These are phyloP conservation scores for Phytophthora ramorum DNA, from an alignment of 352 stramenopile genomes.

Conservation along the genomic window DNA sequence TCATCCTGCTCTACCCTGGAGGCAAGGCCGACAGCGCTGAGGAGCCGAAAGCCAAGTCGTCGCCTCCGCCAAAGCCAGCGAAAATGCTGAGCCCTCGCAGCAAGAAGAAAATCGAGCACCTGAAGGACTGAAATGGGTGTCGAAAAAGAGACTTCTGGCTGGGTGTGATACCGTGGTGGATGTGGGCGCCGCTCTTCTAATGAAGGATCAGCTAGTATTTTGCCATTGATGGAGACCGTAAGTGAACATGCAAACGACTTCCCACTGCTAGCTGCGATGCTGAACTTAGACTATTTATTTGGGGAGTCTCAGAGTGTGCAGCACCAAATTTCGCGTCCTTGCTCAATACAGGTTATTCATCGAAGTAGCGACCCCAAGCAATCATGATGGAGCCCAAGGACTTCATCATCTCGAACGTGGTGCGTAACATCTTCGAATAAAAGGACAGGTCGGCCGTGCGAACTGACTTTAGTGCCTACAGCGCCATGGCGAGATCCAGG, in stretches of 20 bases:
- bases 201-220: constrained; percentile 9
- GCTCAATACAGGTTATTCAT: constrained; percentile 2
- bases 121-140: constrained; percentile 26
- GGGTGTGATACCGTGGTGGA: not conserved
- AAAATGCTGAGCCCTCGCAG: constrained; percentile 28
- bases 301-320: not conserved
- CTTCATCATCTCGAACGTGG: constrained; percentile 61
- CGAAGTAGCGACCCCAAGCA: not conserved
- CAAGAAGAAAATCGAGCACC: constrained; percentile 37
- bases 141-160: not conserved
- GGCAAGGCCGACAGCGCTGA: constrained; percentile 26
- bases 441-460: not conserved
- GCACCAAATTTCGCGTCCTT: not conserved
- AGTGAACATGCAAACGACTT: constrained; percentile 11
- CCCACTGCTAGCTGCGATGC: constrained; percentile 12
- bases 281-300: constrained; percentile 18
- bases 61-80: constrained; percentile 14
- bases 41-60: constrained; percentile 24
- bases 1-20: constrained; percentile 65
- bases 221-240: constrained; percentile 1
- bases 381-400: constrained; percentile 65
- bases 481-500: constrained; percentile 78
- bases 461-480: constrained; percentile 27
- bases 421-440: constrained; percentile 9
- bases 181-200: not conserved